Base-by-base conservation (phyloP, 129 eudicot genomes). In the Pseudognaphalium luteoalbum region DNA sequence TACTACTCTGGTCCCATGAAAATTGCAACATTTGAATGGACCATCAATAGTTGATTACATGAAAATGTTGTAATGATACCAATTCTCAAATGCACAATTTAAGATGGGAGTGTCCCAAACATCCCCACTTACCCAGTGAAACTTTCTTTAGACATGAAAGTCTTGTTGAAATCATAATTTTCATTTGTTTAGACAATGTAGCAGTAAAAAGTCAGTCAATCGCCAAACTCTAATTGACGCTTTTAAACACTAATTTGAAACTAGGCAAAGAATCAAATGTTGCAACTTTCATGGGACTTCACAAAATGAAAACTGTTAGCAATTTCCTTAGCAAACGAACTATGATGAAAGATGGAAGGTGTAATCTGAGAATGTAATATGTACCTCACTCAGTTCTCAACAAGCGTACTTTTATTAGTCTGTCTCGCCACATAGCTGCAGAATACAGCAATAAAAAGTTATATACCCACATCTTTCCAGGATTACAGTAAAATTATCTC, bases 381-480 rank as follows among this genome's bases (percentile, higher is more conserved):
- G 51, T 85, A 78, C 81, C 81, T 74, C 61, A 58, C 41, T 80
- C 81, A 14, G 71, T 59, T 72, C 61, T 69, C 19, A 76, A 35
- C 59, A 77, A 61, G 21, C 85, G 87, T 68, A 85, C 73, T 76
- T 85, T 80, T 61, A 76, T 28, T 33, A 87, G 96, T 83, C 81
- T 81, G 84, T 89, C 90, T 65, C 85, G 85, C 96, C 86, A 89
- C 82, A 78, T 87, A 65, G 91, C 96, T 89, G 83, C 83, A 74
- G 28, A 56, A 63, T 56, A 75, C 72, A 50, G 30, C 72, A 44
- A 30, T 5, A 20, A 47, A 64, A 64, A 21, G 50, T 75, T 35
- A 64, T 15, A 75, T 10, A 30, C 42, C 59, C 22, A 33, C 35
- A 30, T 59, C 57, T 73, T 59, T 59, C 68, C 41, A 59, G n/a